Percentiles rank a stretch among this genome's conserved stretches.
Evolutionary conservation across 2,329 filamentous ascomycete species (phyloP).

Genomic region (Pseudocercospora cruenta): DNA sequence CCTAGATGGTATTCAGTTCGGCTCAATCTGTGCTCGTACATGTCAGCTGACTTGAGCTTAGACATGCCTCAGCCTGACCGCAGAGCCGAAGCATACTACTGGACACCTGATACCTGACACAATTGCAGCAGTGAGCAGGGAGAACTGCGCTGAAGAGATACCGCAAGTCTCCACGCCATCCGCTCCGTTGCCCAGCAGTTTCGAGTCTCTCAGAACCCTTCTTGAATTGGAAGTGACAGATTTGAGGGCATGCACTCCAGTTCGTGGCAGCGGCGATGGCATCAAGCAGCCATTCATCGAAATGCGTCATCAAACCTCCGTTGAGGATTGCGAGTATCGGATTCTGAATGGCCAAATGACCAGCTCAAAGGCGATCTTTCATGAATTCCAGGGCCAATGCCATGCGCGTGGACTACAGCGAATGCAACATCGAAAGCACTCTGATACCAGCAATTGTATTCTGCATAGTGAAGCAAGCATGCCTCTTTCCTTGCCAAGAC

Average conservation of each 20-base stretch:
- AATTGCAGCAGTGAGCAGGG: neutral
- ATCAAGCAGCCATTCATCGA: too few relatives aligned
- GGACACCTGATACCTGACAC: neutral
- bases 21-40: neutral
- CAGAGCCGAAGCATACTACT: neutral
- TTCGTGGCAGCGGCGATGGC: neutral
- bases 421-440: neutral
- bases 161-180: neutral
- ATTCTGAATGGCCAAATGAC: neutral
- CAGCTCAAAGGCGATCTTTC: neutral
- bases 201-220: neutral
- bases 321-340: neutral
- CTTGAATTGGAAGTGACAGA: neutral
- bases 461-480: neutral
- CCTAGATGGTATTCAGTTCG: neutral
- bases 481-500: neutral
- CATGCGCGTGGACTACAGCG: neutral
- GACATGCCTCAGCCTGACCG: neutral
- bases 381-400: neutral
- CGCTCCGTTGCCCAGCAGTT: neutral
- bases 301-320: neutral
- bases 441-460: neutral
- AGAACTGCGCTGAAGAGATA: neutral
- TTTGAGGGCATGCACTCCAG: neutral
- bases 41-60: neutral